Evolutionary conservation across 768 basidiomycete genomes (phyloP).

Genomic region (Melanogaster broomeanus): DNA sequence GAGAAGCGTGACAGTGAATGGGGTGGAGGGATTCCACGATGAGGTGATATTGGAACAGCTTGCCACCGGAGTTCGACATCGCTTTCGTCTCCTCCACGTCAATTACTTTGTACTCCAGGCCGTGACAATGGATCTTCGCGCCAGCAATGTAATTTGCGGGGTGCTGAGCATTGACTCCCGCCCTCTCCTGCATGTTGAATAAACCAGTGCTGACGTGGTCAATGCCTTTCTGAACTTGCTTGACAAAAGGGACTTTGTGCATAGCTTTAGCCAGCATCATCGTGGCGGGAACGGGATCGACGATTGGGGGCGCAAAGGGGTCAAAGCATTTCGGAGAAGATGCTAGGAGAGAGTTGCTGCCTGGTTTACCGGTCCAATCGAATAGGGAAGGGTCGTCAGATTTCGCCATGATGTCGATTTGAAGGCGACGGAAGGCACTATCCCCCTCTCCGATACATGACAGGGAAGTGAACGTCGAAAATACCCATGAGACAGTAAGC

Average conservation of each 20-base stretch:
- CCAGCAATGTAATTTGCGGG: constrained; percentile 21
- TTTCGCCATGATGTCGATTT: constrained; percentile 26
- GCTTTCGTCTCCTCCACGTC: constrained; percentile 17
- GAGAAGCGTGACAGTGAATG: constrained; percentile 19
- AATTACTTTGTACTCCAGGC: constrained; percentile 16
- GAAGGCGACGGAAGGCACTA: constrained; percentile 28
- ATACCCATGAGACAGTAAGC: constrained; percentile 32
- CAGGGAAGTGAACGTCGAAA: constrained; percentile 27
- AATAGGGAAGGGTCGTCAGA: constrained; percentile 25
- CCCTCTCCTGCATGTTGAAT: constrained; percentile 20
- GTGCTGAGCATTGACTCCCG: constrained; percentile 19
- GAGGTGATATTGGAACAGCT: constrained; percentile 17
- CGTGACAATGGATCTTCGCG: constrained; percentile 21
- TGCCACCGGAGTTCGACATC: constrained; percentile 7
- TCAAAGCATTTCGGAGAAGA: constrained; percentile 21
- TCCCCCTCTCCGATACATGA: constrained; percentile 32
- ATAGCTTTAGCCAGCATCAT: constrained; percentile 1
- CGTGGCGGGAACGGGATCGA: constrained; percentile 19
- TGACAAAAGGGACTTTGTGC: constrained; percentile 12
- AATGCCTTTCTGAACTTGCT: constrained; percentile 12
- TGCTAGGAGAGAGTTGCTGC: constrained; percentile 17
- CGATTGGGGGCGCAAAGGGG: constrained; percentile 15
- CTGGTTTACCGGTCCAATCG: constrained; percentile 23
- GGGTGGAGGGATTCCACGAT: constrained; percentile 16
- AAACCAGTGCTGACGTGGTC: constrained; percentile 13